Evolutionary conservation across 2,329 filamentous ascomycete species (phyloP).

Genomic region (Mycosphaerella arachidis): DNA sequence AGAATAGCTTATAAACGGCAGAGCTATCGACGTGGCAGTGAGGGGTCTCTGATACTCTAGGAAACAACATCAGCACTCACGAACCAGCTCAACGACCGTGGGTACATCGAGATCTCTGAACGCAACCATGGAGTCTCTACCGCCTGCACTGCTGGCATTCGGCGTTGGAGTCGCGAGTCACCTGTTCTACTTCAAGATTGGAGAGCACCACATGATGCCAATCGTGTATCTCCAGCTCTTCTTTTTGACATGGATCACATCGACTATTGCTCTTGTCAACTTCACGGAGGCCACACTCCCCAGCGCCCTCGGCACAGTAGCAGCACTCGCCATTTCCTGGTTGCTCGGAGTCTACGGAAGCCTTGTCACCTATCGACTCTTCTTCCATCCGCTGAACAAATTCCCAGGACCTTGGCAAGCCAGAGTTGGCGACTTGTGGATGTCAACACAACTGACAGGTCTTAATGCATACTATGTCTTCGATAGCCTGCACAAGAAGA

Average conservation of each 20-base stretch:
- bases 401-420: constrained; percentile 35
- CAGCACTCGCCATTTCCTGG: constrained; percentile 15
- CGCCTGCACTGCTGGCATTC: constrained; percentile 1
- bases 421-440: constrained; percentile 33
- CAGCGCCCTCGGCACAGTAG: constrained; percentile 9
- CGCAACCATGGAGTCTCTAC: too few species aligned
- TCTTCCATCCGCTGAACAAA: constrained; percentile 29
- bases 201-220: constrained; percentile 27
- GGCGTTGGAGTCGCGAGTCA: constrained; percentile 21
- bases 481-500: constrained; percentile 31
- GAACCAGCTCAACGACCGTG: too few species aligned
- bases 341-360: constrained; percentile 29
- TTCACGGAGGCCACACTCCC: constrained; percentile 2
- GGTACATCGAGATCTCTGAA: too few species aligned
- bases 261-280: constrained; percentile 10
- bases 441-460: constrained; percentile 21
- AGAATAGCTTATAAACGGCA: too few species aligned
- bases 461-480: constrained; percentile 29
- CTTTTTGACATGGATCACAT: constrained; percentile 5
- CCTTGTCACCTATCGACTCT: constrained; percentile 35
- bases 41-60: too few species aligned
- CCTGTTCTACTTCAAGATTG: constrained; percentile 24
- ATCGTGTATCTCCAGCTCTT: constrained; percentile 7
- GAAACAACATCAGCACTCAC: too few species aligned
- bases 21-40: too few species aligned